Base-by-base conservation (phyloP, 1,139 yeast species). In the Sugiyamaella xylanicola region DNA sequence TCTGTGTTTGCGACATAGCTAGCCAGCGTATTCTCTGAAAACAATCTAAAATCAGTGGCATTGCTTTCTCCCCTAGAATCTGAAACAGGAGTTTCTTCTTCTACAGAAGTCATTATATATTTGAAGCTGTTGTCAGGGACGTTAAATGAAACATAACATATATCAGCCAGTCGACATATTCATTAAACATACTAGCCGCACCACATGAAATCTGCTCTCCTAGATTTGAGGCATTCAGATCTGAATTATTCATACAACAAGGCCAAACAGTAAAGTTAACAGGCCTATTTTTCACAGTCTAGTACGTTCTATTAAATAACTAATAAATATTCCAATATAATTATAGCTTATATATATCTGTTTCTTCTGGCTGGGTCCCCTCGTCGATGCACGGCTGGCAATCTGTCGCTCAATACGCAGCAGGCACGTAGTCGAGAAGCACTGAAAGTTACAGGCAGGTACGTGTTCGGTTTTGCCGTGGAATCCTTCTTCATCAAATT, bases 401-500 rank as follows among this genome's bases (percentile, higher is more conserved):
- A 25, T 5, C 29, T 25, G 29, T 9, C 9, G 9, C 8, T 9
- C 9, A 32, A 32, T 15, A 32, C 37, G 37, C 37, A 32, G 29
- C 9, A n/a, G 9, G 32, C 32, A 25, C 32, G 37, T 4, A 32
- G 15, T 32, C 37, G 37, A 32, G 37, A 8, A 32, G 13, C 29
- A 25, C 15, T 32, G 15, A n/a, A 15, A 32, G 13, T 8, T 4
- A 13, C 15, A 11, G 37, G 37, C 15, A 32, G 15, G 48, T 29
- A 44, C 48, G 48, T 44, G 48, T 44, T 44, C 48, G 48, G 48
- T 44, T 44, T 32, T 7, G 37, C 15, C 37, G 37, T 32, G 37
- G 32, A 25, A 11, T 32, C 15, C 15, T 13, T 32, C 37, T 32
- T 32, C 15, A 32, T 13, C 8, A 32, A 32, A 8, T 32, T 32